Base-by-base conservation (phyloP, 2,329 filamentous ascomycete species). In the Talaromyces verruculosus region DNA sequence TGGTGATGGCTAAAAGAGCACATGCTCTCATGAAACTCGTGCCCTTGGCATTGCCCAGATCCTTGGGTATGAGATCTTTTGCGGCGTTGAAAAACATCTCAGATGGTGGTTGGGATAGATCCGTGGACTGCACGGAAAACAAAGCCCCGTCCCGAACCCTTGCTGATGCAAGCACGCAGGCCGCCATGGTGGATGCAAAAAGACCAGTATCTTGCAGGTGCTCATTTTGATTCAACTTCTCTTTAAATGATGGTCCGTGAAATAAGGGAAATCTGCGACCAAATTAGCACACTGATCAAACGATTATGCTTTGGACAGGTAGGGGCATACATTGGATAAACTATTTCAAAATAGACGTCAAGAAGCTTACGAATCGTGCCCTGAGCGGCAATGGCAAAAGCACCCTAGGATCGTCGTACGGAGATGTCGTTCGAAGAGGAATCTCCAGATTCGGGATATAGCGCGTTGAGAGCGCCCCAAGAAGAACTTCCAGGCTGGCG, bases 161-260 rank as follows among this genome's bases (percentile, higher is more conserved):
- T 6, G 79, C 80, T 2, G 82, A 81, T 7, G 81, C 79, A 39
- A 85, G 74, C 3, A 83, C 81, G 69, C 84, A 85, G 2, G 81
- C 78, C 8, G 83, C 80, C 84, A 85, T 85, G 22, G 82, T 78
- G 0, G 78, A 80, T 15, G 82, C 80, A 69, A 84, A 85, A 35
- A 84, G 76, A 6, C 77, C 72, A 30, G 76, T 77, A 67, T 82
- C 75, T 3, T 68, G 72, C 6, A 79, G 74, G 69, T 85, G 81
- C n/a, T 84, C 78, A 19, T 76, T 74, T 13, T 76, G 72, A 6
- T 77, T 69, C n/a, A 84, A 71, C 51, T 76, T 77, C 10, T 77
- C 71, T 30, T 77, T 71, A 51, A 83, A 77, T 19, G 79, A 80
- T n/a, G 77, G 76, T 41, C 78, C 78, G 69, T 85, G 82, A 68